Conservation (phyloP, 345 rosid species). For the Eutrema japonicum region DNA sequence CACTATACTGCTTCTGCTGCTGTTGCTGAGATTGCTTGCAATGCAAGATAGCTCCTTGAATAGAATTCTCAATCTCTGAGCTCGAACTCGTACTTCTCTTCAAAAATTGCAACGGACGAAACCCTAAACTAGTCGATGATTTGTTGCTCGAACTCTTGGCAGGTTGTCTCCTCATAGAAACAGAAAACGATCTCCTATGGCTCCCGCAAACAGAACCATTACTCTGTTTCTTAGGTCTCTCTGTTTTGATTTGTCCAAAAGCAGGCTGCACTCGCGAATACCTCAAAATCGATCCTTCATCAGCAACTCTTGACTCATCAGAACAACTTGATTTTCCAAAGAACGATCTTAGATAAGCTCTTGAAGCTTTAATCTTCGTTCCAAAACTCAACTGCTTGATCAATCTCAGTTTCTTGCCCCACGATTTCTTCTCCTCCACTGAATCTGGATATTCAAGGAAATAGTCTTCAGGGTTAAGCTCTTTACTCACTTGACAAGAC, state of each 20-base stretch:
- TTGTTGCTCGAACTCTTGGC: slow-evolving; percentile 49
- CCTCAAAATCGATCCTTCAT: slow-evolving; percentile 50
- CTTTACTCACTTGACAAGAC: slow-evolving; percentile 75
- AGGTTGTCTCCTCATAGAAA: slow-evolving; percentile 62
- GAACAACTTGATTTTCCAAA: slow-evolving; percentile 72
- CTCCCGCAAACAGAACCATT: slow-evolving; percentile 40
- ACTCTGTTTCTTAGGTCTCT: slow-evolving; percentile 48
- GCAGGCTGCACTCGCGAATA: slow-evolving; percentile 44
- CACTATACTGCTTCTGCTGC: slow-evolving; percentile 50
- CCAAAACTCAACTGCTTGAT: slow-evolving; percentile 63
- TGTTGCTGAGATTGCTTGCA: slow-evolving; percentile 78
- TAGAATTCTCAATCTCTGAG: slow-evolving; percentile 70
- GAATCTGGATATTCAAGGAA: slow-evolving; percentile 46
- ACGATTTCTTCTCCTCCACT: slow-evolving; percentile 55
- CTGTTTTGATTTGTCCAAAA: slow-evolving; percentile 57
- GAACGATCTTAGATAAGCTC: slow-evolving; percentile 70
- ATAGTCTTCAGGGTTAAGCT: slow-evolving; percentile 68
- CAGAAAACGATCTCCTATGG: slow-evolving; percentile 83
- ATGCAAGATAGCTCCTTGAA: slow-evolving; percentile 92
- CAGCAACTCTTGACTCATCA: slow-evolving; percentile 67
- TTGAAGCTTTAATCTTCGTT: slow-evolving; percentile 74
- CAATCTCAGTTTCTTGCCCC: slow-evolving; percentile 66
- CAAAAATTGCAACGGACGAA: slow-evolving; percentile 49
- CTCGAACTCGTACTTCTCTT: slow-evolving; percentile 67
- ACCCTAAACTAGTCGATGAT: slow-evolving; percentile 49